phyloP scores from a whole-genome alignment of 192 early-diverging fungal genomes.

The Backusella psychrophila region DNA sequence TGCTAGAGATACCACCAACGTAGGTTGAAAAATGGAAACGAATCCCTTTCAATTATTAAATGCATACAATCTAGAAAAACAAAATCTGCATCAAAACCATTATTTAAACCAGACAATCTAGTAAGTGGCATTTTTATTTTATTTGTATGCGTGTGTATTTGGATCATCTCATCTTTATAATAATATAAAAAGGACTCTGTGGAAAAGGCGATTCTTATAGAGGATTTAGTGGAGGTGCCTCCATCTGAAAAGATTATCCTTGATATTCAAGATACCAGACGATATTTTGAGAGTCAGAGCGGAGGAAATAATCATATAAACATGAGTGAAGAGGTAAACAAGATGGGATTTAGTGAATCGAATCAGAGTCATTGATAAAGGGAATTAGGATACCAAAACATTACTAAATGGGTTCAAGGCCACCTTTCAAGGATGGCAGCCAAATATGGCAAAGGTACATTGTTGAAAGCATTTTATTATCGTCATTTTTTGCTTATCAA shows the following conservation, averaged over 20 bases:
- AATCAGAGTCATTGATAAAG: background rate
- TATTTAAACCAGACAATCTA: background rate
- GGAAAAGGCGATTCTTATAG: constrained; percentile 60
- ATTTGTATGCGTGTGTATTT: background rate
- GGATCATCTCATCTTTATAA: no score
- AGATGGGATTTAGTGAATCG: background rate
- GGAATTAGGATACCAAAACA: background rate
- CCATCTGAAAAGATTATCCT: constrained; percentile 52
- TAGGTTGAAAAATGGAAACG: background rate
- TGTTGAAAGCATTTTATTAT: background rate
- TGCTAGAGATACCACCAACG: constrained; percentile 53
- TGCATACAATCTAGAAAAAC: background rate
- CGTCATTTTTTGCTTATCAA: no score
- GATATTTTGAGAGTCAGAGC: constrained; percentile 76
- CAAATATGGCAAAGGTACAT: constrained; percentile 26
- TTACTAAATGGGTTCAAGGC: constrained; percentile 15
- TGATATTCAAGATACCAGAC: constrained; percentile 70
- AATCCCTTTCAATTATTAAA: background rate
- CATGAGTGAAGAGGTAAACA: constrained; percentile 17
- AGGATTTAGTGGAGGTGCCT: constrained; percentile 61
- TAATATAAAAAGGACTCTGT: constrained; percentile 38
- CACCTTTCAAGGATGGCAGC: constrained; percentile 29
- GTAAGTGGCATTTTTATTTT: background rate
- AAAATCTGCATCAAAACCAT: background rate
- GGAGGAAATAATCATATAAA: constrained; percentile 18